phyloP scores from a whole-genome alignment of 306 rosid species.

The Vicia faba region DNA sequence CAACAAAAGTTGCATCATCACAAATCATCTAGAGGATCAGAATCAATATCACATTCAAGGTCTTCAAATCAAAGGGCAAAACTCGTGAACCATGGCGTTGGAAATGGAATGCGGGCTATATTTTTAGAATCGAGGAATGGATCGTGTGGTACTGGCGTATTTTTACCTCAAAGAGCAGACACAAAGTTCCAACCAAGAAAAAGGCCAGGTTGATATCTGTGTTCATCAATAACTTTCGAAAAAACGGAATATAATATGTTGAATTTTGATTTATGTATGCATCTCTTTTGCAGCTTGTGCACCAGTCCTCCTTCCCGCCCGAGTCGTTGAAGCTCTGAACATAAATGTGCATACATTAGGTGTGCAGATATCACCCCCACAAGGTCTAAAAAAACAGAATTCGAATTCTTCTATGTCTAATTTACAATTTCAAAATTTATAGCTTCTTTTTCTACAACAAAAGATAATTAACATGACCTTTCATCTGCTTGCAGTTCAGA shows the following conservation, averaged over 20 bases:
- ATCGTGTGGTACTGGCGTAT: constrained; percentile 82
- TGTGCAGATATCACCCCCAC: constrained; percentile 55
- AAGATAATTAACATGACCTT: constrained; percentile 1
- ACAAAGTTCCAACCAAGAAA: constrained; percentile 45
- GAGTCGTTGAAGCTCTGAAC: constrained; percentile 78
- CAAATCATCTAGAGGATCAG: constrained; percentile 31
- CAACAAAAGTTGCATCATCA: constrained; percentile 28
- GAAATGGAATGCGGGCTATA: constrained; percentile 78
- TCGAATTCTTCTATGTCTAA: neutral
- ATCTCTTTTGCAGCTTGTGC: constrained; percentile 58
- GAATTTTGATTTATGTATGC: constrained; percentile 8
- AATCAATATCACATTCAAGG: constrained; percentile 37
- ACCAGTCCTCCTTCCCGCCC: constrained; percentile 68
- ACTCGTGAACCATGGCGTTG: constrained; percentile 48
- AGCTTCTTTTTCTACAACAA: neutral
- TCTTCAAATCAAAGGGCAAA: constrained; percentile 42
- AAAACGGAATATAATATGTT: neutral
- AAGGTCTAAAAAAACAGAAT: constrained; percentile 45
- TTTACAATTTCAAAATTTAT: neutral
- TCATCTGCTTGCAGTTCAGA: constrained; percentile 40
- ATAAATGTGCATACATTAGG: constrained; percentile 69
- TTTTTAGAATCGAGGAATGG: constrained; percentile 58
- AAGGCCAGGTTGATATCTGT: constrained; percentile 56
- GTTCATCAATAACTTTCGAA: neutral
- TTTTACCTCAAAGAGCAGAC: constrained; percentile 68